A percentile compares a stretch with the other conserved stretches of the same genome.
These are phyloP conservation scores for Metschnikowia corniflorae DNA, from an alignment of 805 yeast species.

Conservation along the genomic window DNA sequence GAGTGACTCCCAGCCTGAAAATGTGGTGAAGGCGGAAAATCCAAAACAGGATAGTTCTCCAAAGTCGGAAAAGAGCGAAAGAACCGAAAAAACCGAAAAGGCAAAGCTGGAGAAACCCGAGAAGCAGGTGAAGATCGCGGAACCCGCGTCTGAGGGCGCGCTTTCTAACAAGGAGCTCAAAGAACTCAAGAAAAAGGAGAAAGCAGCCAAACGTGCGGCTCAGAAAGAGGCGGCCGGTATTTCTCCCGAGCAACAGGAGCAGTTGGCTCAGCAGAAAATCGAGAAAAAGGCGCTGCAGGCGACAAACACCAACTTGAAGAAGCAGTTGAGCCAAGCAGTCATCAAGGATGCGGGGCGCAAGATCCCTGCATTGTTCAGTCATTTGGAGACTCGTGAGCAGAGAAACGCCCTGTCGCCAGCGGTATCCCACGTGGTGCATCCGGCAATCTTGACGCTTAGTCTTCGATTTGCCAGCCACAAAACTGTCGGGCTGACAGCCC, in stretches of 20 bases:
- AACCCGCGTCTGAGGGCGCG: conserved; percentile 8
- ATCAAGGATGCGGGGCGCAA: conserved; percentile 42
- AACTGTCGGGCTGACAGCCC: conserved; percentile 83
- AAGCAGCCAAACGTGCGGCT: conserved; percentile 91
- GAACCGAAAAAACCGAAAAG: conserved; percentile 9
- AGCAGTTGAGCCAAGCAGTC: conserved; percentile 51
- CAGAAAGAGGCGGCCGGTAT: conserved; percentile 68
- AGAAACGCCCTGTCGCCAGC: conserved; percentile 54
- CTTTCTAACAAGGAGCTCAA: conserved; percentile 79
- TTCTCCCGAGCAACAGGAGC: conserved; percentile 42
- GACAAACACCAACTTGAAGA: conserved; percentile 48
- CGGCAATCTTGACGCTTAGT: conserved; percentile 73
- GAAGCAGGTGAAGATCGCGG: conserved; percentile 7
- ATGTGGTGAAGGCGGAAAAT: no score
- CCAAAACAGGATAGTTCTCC: no score
- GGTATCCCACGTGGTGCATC: conserved; percentile 75
- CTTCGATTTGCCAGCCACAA: conserved; percentile 78
- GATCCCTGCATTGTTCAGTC: conserved; percentile 69
- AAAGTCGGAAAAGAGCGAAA: conserved; percentile 13
- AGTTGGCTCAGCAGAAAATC: conserved; percentile 40
- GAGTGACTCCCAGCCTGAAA: no score
- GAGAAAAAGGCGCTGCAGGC: conserved; percentile 40
- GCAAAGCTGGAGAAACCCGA: conserved; percentile 8
- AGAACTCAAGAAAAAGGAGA: conserved; percentile 82
- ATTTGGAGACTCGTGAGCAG: conserved; percentile 76